phyloP scores from a whole-genome alignment of 306 rosid species.

The Dalbergia cultrata region DNA sequence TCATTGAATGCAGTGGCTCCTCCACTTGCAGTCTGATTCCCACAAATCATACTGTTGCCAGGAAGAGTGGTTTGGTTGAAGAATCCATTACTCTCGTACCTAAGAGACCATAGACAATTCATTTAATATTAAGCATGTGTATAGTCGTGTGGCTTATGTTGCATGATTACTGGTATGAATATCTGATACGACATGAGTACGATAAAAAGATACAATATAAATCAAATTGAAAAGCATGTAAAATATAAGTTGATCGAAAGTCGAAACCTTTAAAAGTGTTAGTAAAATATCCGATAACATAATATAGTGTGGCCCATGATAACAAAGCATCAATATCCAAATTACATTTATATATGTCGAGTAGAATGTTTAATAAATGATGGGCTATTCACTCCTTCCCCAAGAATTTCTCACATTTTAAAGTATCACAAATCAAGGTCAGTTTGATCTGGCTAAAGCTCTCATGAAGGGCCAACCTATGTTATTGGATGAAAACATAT shows the following conservation, averaged over 20 bases:
- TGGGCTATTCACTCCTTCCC: too few species aligned
- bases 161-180: too few species aligned
- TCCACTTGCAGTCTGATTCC: constrained; percentile 33
- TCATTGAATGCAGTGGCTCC: constrained; percentile 25
- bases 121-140: background rate
- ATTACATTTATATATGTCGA: too few species aligned
- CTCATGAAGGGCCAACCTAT: background rate
- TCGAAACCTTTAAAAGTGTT: too few species aligned
- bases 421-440: background rate
- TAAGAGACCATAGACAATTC: background rate
- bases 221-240: too few species aligned
- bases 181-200: too few species aligned
- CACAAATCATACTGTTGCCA: constrained; percentile 51
- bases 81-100: constrained; percentile 53
- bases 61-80: constrained; percentile 48
- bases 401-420: background rate
- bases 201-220: too few species aligned
- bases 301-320: too few species aligned
- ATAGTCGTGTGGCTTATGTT: background rate
- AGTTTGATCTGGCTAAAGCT: background rate
- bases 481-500: constrained; percentile 9
- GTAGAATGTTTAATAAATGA: too few species aligned
- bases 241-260: too few species aligned
- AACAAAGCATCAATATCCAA: too few species aligned
- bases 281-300: too few species aligned